phyloP scores from a whole-genome alignment of 83 land plant genomes.

The Picea abies region DNA sequence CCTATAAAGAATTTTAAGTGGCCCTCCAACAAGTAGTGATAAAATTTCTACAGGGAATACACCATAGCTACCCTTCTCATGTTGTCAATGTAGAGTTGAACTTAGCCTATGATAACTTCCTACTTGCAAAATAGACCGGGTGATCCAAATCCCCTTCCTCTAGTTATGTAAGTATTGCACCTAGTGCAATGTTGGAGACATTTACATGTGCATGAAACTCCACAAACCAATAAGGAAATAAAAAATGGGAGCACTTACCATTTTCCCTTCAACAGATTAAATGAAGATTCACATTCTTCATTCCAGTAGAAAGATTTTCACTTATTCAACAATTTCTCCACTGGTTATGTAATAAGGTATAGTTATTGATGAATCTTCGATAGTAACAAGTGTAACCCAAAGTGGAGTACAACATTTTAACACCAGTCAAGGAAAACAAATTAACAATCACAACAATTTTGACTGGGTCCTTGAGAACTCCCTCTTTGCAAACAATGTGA shows the following conservation, averaged over 20 bases:
- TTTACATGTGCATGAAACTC: too few relatives aligned
- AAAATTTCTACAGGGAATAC: too few relatives aligned
- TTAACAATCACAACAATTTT: neutral
- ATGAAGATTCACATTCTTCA: neutral
- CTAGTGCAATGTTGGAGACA: neutral
- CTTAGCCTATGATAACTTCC: neutral
- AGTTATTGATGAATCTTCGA: too few relatives aligned
- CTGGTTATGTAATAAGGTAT: too few relatives aligned
- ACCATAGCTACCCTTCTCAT: too few relatives aligned
- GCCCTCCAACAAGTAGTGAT: too few relatives aligned
- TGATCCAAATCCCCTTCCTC: neutral
- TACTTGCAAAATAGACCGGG: neutral
- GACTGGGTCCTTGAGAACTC: neutral
- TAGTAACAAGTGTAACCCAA: too few relatives aligned
- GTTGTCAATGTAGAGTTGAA: neutral
- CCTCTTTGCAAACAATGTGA: neutral
- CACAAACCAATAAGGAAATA: neutral
- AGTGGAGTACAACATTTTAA: too few relatives aligned
- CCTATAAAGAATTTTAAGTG: too few relatives aligned
- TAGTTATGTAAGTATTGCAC: neutral
- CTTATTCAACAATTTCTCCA: too few relatives aligned
- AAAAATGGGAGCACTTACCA: neutral
- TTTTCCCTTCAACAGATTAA: neutral
- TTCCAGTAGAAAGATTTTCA: too few relatives aligned
- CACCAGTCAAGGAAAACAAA: too few relatives aligned